Base-by-base conservation (phyloP, 371 early-diverging fungal genomes). In the Saksenaea vasiformis region DNA sequence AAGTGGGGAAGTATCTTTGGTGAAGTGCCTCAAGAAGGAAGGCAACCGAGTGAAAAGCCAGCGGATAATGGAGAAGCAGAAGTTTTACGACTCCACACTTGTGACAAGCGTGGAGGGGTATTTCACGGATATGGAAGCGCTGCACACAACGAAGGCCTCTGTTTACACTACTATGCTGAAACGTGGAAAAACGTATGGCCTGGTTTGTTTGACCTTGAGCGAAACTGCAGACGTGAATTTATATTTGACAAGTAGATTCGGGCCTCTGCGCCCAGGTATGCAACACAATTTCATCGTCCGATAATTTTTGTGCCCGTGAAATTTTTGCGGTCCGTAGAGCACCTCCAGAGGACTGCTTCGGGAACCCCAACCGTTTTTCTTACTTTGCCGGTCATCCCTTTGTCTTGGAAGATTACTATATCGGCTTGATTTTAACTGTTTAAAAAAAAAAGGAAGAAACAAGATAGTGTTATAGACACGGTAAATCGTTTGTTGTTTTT, bases 401-500 rank as follows among this genome's bases (percentile, higher is more conserved):
- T 22, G 24, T 19, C 51, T 22, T 10, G 27, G 39, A 47, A 47
- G 51, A 47, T 47, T 47, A 47, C 4, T 22, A 1, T 47, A 47
- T 22, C 51, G 24, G 9, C 22, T 22, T 47, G 24, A 47, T 47
- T 47, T 10, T 47, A 47, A 47, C 51, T 47, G 24, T 47, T 47
- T 47, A 26, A 17, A 22, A 22, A 47, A 9, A 47, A 47, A 17
- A 22, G 11, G 22, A 47, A 22, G 22, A 11, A 47, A n/a, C 9
- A 22, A 47, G 4, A 47, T 10, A 47, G 51, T 22, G 51, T 22
- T 47, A 47, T 47, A 47, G 51, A 47, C 51, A 47, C 51, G 58
- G 58, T 57, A 57, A 57, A n/a, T n/a, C n/a, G n/a, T 57, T 57
- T 24, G 35, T 41, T 41, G 36, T 57, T 57, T 35, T 35, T 31